phyloP scores from a whole-genome alignment of 2,329 filamentous ascomycete genomes.

The Raffaelea albimanens region DNA sequence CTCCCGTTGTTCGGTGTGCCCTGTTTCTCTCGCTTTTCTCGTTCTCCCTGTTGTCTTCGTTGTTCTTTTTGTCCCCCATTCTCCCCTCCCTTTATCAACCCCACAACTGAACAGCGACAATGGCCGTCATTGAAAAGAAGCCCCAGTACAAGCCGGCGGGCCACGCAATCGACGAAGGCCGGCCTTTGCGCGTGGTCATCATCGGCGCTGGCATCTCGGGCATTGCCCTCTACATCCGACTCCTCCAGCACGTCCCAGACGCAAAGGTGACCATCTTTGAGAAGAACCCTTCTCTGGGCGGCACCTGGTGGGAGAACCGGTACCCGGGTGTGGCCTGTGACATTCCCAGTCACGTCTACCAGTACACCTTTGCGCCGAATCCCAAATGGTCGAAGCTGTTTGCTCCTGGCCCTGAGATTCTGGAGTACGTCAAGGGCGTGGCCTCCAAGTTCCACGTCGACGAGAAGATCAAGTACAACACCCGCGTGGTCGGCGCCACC shows the following conservation, averaged over 20 bases:
- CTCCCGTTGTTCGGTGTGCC: too few relatives aligned
- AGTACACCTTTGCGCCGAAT: slow-evolving; percentile 51
- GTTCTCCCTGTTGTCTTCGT: too few relatives aligned
- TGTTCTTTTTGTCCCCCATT: too few relatives aligned
- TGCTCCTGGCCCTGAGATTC: slow-evolving; percentile 42
- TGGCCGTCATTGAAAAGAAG: neutral
- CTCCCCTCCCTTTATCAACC: too few relatives aligned
- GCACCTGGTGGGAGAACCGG: slow-evolving; percentile 51
- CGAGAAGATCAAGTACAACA: slow-evolving; percentile 30
- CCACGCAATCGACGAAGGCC: neutral
- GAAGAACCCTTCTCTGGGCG: slow-evolving; percentile 44
- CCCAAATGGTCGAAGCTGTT: slow-evolving; percentile 50
- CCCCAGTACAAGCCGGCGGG: neutral
- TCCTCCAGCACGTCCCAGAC: slow-evolving; percentile 28
- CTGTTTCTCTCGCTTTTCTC: too few relatives aligned
- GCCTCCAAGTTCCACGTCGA: slow-evolving; percentile 33
- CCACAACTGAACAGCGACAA: neutral
- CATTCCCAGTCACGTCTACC: slow-evolving; percentile 50
- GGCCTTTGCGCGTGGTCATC: slow-evolving; percentile 29
- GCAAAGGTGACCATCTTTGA: slow-evolving; percentile 41
- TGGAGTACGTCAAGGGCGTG: slow-evolving; percentile 37
- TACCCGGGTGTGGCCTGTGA: slow-evolving; percentile 50
- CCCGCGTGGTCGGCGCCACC: slow-evolving; percentile 29
- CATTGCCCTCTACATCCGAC: slow-evolving; percentile 32
- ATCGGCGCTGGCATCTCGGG: slow-evolving; percentile 34